These are phyloP conservation scores for Suhomyces tanzawaensis DNA, from an alignment of 805 yeast genomes.

Conservation along the genomic window DNA sequence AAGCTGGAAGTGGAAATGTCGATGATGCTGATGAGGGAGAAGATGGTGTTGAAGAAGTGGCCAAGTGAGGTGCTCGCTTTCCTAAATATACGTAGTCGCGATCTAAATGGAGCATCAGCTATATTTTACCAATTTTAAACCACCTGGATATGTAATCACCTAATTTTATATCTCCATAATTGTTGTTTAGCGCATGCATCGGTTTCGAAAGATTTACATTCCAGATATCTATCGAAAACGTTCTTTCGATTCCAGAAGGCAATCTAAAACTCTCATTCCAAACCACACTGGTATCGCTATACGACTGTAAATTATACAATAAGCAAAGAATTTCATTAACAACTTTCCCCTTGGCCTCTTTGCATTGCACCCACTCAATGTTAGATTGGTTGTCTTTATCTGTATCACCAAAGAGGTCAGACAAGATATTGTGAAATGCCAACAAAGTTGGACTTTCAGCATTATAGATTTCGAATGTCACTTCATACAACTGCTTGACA, in stretches of 20 bases:
- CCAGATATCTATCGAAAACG: too few relatives aligned
- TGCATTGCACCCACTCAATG: too few relatives aligned
- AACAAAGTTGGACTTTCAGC: neutral
- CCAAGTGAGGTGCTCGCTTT: slow-evolving; percentile 1
- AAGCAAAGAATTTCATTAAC: slow-evolving; percentile 1
- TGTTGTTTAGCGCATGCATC: neutral
- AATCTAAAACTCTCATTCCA: neutral
- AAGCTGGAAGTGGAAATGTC: slow-evolving; percentile 29
- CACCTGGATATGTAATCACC: too few relatives aligned
- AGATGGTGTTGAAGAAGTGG: slow-evolving; percentile 16
- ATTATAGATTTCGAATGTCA: neutral
- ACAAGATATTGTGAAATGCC: slow-evolving; percentile 1
- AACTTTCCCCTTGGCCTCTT: too few relatives aligned
- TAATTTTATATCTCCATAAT: too few relatives aligned
- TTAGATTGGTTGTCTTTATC: neutral
- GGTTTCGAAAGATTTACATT: too few relatives aligned
- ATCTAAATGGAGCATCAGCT: too few relatives aligned
- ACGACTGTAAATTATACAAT: neutral
- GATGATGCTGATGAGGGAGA: slow-evolving; percentile 22
- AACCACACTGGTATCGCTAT: neutral
- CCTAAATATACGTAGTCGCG: too few relatives aligned
- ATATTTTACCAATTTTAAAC: too few relatives aligned
- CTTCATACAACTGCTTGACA: neutral
- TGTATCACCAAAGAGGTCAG: neutral
- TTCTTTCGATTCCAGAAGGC: too few relatives aligned